A percentile compares a stretch with the other conserved stretches of the same genome.
phyloP scores from a whole-genome alignment of 2,329 filamentous ascomycete species.

The Hypoxylon rubiginosum region DNA sequence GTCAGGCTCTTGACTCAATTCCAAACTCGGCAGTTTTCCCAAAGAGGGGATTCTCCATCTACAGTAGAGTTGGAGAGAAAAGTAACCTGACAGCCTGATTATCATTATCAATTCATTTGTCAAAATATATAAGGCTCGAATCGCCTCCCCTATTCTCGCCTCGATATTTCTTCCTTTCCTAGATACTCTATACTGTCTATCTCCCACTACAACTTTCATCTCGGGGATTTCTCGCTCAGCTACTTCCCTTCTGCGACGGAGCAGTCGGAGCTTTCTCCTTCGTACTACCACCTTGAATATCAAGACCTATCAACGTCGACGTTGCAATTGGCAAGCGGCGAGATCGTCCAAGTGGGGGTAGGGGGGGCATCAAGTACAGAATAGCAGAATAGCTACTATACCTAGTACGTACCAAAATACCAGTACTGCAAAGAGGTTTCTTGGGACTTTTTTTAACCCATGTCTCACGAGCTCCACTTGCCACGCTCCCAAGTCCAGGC shows the following conservation, averaged over 20 bases:
- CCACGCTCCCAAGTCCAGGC: slow-evolving; percentile 42
- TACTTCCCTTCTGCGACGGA: slow-evolving; percentile 15
- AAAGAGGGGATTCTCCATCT: slow-evolving; percentile 18
- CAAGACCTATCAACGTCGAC: slow-evolving; percentile 24
- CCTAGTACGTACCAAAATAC: neutral
- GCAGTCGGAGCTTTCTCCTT: slow-evolving; percentile 31
- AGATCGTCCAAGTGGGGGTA: slow-evolving; percentile 33
- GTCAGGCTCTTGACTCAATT: slow-evolving; percentile 29
- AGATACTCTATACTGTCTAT: neutral
- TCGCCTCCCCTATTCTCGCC: slow-evolving; percentile 3
- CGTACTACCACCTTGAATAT: slow-evolving; percentile 22
- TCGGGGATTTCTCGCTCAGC: slow-evolving; percentile 19
- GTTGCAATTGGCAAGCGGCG: slow-evolving; percentile 33
- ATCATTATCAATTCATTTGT: neutral
- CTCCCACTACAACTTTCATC: slow-evolving; percentile 5
- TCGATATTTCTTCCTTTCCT: slow-evolving; percentile 3
- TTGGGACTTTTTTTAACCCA: slow-evolving; percentile 16
- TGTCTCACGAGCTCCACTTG: slow-evolving; percentile 47
- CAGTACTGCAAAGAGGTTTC: slow-evolving; percentile 1
- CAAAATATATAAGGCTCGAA: slow-evolving; percentile 1
- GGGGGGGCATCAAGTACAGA: slow-evolving; percentile 6
- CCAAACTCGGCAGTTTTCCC: slow-evolving; percentile 35
- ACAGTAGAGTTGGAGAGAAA: neutral
- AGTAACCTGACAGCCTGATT: neutral
- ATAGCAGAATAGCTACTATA: neutral